phyloP scores from a whole-genome alignment of 2,329 filamentous ascomycete genomes.

The Bipolaris victoriae region DNA sequence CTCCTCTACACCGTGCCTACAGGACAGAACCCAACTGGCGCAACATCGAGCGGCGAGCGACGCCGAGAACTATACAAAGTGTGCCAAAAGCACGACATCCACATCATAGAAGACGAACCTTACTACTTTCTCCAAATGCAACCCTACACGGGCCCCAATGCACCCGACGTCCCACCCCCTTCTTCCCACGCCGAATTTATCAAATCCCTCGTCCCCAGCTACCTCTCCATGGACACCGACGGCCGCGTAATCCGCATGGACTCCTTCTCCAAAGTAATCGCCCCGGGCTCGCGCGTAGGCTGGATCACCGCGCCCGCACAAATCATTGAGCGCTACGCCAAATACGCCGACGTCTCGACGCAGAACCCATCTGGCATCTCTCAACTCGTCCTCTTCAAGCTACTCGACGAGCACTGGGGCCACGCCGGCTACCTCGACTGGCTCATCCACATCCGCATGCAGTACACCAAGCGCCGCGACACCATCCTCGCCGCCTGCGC shows the following conservation, averaged over 20 bases:
- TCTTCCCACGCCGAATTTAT: slow-evolving; percentile 75
- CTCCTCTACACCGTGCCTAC: slow-evolving; percentile 76
- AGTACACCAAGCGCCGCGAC: slow-evolving; percentile 82
- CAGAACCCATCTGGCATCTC: slow-evolving; percentile 87
- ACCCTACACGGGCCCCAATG: slow-evolving; percentile 66
- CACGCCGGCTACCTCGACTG: slow-evolving; percentile 88
- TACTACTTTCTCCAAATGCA: slow-evolving; percentile 95
- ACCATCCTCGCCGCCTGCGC: slow-evolving; percentile 81
- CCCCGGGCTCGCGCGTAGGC: slow-evolving; percentile 79
- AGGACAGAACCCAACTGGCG: slow-evolving; percentile 89
- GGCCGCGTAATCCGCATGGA: slow-evolving; percentile 90
- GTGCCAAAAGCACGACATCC: slow-evolving; percentile 82
- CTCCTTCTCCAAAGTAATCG: slow-evolving; percentile 90
- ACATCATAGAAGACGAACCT: slow-evolving; percentile 90
- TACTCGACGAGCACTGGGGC: slow-evolving; percentile 93
- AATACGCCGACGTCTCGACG: slow-evolving; percentile 80
- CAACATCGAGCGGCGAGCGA: slow-evolving; percentile 73
- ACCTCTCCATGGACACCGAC: slow-evolving; percentile 80
- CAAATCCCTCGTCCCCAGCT: slow-evolving; percentile 72
- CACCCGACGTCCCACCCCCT: slow-evolving; percentile 62
- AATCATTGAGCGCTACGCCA: slow-evolving; percentile 79
- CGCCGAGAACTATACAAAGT: slow-evolving; percentile 76
- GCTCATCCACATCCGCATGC: slow-evolving; percentile 79
- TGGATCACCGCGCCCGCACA: slow-evolving; percentile 91
- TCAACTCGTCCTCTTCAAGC: slow-evolving; percentile 83